phyloP scores from a whole-genome alignment of 441 rosid species.

The Cnidoscolus chayamansa region DNA sequence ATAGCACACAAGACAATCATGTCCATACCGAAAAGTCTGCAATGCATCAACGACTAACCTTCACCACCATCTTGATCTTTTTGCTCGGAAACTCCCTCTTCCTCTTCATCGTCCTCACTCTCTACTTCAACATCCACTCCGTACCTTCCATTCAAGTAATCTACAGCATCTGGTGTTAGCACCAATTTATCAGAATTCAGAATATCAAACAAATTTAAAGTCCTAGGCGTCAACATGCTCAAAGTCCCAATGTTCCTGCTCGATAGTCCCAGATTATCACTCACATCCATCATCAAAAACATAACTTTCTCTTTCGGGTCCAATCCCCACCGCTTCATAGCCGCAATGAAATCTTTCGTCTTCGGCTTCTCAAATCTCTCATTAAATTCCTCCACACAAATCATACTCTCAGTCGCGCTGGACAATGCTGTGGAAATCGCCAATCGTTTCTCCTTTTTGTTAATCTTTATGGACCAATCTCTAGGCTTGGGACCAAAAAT shows the following conservation, averaged over 20 bases:
- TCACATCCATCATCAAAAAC: slow-evolving; percentile 74
- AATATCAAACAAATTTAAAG: slow-evolving; percentile 78
- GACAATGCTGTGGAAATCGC: slow-evolving; percentile 79
- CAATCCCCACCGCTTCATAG: slow-evolving; percentile 84
- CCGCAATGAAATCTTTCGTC: slow-evolving; percentile 75
- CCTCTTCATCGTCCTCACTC: slow-evolving; percentile 44
- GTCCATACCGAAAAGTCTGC: background rate
- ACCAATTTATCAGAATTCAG: slow-evolving; percentile 83
- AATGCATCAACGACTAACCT: slow-evolving; percentile 46
- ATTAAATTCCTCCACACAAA: slow-evolving; percentile 82
- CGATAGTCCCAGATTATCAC: slow-evolving; percentile 55
- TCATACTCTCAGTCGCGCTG: slow-evolving; percentile 60
- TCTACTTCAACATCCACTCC: slow-evolving; percentile 47
- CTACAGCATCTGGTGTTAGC: slow-evolving; percentile 70
- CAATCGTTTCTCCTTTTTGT: slow-evolving; percentile 77
- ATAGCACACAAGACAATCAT: background rate
- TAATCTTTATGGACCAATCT: slow-evolving; percentile 89
- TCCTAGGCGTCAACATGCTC: slow-evolving; percentile 84
- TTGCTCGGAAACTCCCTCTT: slow-evolving; percentile 26
- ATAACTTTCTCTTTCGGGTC: slow-evolving; percentile 78
- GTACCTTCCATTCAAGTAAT: slow-evolving; percentile 65
- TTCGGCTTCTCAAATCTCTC: slow-evolving; percentile 70
- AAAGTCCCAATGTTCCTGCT: slow-evolving; percentile 82
- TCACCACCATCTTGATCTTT: slow-evolving; percentile 34
- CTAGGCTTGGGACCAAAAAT: slow-evolving; percentile 79